A percentile compares a stretch with the other conserved stretches of the same genome.
Conservation (phyloP, 345 rosid species). For the Lepidium africanum region DNA sequence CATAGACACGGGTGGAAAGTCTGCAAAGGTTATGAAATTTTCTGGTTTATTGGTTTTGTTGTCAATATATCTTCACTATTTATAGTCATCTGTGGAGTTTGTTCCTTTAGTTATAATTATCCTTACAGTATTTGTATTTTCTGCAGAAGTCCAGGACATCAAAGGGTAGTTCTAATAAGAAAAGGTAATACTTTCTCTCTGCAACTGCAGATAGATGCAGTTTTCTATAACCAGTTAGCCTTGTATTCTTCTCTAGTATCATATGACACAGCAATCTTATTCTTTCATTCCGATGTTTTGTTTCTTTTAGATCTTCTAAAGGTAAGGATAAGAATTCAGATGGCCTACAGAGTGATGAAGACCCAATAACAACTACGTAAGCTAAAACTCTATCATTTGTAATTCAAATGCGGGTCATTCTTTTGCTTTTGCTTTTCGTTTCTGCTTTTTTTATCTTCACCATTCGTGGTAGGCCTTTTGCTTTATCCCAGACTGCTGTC, state of each 20-base stretch:
- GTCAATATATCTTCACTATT: constrained; percentile 6
- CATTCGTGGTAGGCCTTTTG: background rate
- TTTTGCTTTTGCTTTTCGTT: background rate
- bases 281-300: constrained; percentile 1
- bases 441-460: background rate
- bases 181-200: constrained; percentile 36
- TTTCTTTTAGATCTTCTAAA: constrained; percentile 46
- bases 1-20: constrained; percentile 48
- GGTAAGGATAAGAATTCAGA: constrained; percentile 37
- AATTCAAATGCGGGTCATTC: background rate
- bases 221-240: background rate
- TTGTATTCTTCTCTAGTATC: background rate
- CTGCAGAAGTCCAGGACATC: constrained; percentile 50
- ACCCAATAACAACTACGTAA: constrained; percentile 47
- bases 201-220: background rate
- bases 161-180: constrained; percentile 36
- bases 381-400: constrained; percentile 23
- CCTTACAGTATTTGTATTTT: constrained; percentile 12
- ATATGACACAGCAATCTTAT: background rate
- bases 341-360: constrained; percentile 35
- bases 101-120: background rate
- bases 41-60: constrained; percentile 11
- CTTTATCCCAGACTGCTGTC: background rate
- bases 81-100: background rate
- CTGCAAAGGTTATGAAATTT: constrained; percentile 45